Conservation (phyloP, 768 basidiomycete species). For the Phaeotremella fagi region DNA sequence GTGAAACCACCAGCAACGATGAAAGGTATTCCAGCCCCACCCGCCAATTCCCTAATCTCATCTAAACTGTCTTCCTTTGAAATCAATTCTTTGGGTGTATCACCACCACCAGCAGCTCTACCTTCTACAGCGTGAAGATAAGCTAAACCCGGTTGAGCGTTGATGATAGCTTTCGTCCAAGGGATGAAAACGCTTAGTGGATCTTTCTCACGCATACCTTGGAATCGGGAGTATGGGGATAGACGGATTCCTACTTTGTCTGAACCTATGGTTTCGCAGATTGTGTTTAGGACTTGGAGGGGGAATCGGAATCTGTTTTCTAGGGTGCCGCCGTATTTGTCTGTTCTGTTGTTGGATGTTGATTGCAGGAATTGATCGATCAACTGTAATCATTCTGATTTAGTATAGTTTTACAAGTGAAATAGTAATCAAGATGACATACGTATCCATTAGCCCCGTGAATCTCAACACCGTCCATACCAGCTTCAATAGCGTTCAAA, state of each 20-base stretch:
- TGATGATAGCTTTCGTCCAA: constrained; percentile 8
- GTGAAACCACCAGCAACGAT: constrained; percentile 14
- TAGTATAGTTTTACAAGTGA: constrained; percentile 16
- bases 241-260: constrained; percentile 58
- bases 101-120: not conserved
- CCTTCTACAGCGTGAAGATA: constrained; percentile 17
- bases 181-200: constrained; percentile 1
- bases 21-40: constrained; percentile 2
- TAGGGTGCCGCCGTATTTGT: constrained; percentile 65
- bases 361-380: constrained; percentile 63
- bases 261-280: constrained; percentile 56
- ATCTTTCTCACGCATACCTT: constrained; percentile 43
- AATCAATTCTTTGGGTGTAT: constrained; percentile 12
- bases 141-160: constrained; percentile 14
- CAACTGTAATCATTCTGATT: constrained; percentile 40
- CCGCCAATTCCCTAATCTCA: constrained; percentile 7
- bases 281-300: constrained; percentile 57
- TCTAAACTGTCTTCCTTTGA: constrained; percentile 6
- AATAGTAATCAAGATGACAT: not conserved
- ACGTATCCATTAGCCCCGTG: constrained; percentile 50
- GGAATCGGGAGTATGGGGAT: constrained; percentile 58
- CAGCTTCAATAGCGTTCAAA: constrained; percentile 58
- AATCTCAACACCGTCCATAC: constrained; percentile 64
- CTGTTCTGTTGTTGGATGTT: constrained; percentile 58
- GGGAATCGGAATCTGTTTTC: constrained; percentile 60